Base-by-base conservation (phyloP, 2,329 filamentous ascomycete genomes). In the Cordyceps cateniannulata region DNA sequence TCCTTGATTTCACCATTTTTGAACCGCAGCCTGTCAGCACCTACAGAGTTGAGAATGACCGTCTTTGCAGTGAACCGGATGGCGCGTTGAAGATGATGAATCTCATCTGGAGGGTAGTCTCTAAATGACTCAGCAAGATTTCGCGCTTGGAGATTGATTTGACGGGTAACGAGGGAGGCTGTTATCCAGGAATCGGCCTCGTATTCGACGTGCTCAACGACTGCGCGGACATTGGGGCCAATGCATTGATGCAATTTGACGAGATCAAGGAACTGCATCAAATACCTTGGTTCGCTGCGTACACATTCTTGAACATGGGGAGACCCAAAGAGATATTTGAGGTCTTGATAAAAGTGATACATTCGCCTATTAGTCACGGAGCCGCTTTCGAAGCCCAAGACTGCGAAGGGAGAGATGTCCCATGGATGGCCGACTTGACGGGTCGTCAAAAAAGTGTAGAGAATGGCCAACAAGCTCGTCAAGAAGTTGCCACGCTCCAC, bases 181-280 rank as follows among this genome's bases (percentile, higher is more conserved):
- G 91, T 96, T 58, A 99, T 98, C 95, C 95, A 99, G 22, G 91
- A 90, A 75, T 99, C 96, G 2, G 93, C 96, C 74, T 99, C 95
- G 70, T 98, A 99, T 73, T 99, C 96, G 35, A 99, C 90, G 72
- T 99, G 95, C 70, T 98, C 95, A 18, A 93, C 92, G 24, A 97
- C 85, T 2, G 93, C 95, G 63, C 96, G 69, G 27, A 93, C 81
- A 68, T 98, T 99, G 1, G 95, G 95, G 67, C 93, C 97, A 60
- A 99, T 97, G 29, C 95, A 93, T 76, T 99, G 96, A 65, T 97
- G 93, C 50, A 99, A 82, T 73, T 97, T 97, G 65, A 96, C 91
- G 18, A 99, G 80, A 70, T 99, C 96, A 49, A 99, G 79, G 74
- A 98, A 99, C 69, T 99, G 96, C 72, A 96, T 81, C 60, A 97